A percentile compares a stretch with the other conserved stretches of the same genome.
Conservation (phyloP, 306 rosid species). For the Sicyos baderoa region DNA sequence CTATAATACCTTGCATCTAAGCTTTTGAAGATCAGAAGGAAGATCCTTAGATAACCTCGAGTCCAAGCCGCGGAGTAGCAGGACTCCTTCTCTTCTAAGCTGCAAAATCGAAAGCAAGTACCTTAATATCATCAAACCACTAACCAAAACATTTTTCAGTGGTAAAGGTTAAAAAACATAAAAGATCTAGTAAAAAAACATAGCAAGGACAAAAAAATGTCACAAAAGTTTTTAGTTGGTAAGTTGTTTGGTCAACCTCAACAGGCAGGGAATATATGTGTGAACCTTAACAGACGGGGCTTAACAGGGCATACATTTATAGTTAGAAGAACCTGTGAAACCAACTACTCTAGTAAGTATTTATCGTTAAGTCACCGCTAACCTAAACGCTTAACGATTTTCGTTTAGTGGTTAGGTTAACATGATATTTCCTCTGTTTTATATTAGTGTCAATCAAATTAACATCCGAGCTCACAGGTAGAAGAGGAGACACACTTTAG, state of each 20-base stretch:
- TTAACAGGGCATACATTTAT: neutral
- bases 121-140: neutral
- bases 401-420: too few relatives aligned
- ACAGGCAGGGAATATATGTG: neutral
- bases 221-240: slow-evolving; percentile 11
- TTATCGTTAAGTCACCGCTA: neutral
- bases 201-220: neutral
- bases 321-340: neutral
- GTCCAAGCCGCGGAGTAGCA: slow-evolving; percentile 83
- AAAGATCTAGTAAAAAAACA: neutral
- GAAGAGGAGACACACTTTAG: neutral
- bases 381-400: neutral
- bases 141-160: neutral
- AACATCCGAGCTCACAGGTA: neutral
- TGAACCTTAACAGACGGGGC: neutral
- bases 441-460: neutral
- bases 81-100: slow-evolving; percentile 87
- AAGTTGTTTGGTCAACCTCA: slow-evolving; percentile 6
- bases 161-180: neutral
- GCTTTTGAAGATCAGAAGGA: slow-evolving; percentile 97
- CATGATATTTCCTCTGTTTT: neutral
- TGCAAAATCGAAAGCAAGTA: slow-evolving; percentile 26
- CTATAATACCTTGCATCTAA: slow-evolving; percentile 75
- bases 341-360: neutral
- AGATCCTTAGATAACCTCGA: slow-evolving; percentile 86